Evolutionary conservation across 129 eudicot genomes (phyloP).

Genomic region (Flaveria brownii): DNA sequence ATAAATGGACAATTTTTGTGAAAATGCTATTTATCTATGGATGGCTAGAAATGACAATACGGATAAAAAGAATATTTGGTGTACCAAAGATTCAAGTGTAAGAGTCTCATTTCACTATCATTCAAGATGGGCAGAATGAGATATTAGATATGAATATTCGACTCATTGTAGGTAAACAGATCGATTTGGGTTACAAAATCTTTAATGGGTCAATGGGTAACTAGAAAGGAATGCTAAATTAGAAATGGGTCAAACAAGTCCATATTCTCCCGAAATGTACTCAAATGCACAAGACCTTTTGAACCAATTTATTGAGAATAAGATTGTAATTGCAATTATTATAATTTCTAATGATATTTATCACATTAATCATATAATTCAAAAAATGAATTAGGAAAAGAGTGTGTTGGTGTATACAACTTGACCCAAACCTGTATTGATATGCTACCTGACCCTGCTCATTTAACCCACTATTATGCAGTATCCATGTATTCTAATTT

Average conservation of each 20-base stretch:
- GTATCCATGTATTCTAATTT: neutral
- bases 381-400: neutral
- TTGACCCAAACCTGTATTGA: neutral
- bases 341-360: no score
- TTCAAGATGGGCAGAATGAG: neutral
- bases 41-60: neutral
- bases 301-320: neutral
- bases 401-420: neutral
- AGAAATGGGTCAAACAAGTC: neutral
- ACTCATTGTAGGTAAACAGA: neutral
- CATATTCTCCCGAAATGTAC: neutral
- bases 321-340: neutral
- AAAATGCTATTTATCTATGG: neutral
- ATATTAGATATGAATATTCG: neutral
- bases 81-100: neutral
- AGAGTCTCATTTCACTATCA: neutral
- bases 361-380: no score
- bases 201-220: slow-evolving; percentile 3
- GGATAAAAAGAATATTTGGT: neutral
- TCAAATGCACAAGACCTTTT: neutral
- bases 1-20: neutral
- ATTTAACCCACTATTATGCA: neutral
- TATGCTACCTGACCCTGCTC: neutral
- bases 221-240: neutral
- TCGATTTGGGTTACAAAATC: neutral